Evolutionary conservation across 345 rosid genomes (phyloP), one percentile per base, ranked within the genome.

Genomic region (Hypericum androsaemum): DNA sequence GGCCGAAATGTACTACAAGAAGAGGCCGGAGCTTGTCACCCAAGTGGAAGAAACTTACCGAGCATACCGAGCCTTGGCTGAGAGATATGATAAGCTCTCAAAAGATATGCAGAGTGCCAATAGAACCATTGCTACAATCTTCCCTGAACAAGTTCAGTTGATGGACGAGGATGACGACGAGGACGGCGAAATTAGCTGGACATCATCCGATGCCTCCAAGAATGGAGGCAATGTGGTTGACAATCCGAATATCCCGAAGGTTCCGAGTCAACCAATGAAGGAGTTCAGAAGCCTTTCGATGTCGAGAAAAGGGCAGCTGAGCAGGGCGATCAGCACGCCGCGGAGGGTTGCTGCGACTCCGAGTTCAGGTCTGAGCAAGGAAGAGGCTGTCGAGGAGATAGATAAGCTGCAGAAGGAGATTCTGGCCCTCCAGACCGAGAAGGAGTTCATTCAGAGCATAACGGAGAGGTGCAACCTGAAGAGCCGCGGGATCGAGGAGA

Each of bases 81-180:
- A 87, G 66, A 73, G 87, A 11, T 80, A 66, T 35, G 90, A 86
- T 63, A 71, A 70, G 45, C 59, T 86, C 5, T 86, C 90, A 5
- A 75, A 67, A 59, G 95, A 86, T 43, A 74, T 86, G n/a, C 90
- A 86, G 64, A 75, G 77, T 14, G 95, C 90, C n/a, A 86, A 80
- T 62, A 73, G 78, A 17, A 83, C 90, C 45, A 86, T 86, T 53
- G 88, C 90, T 7, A 65, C 75, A 3, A 84, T 79, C 28, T 86
- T 78, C 39, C 95, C 90, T 5, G 95, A 86, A 54, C 81, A 74
- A 68, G 71, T 79, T 43, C 86, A 77, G 57, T 68, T 67, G 7
- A 43, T 71, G 47, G 80, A 84, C 7, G 83, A 75, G 42, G 80
- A 77, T 42, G 78, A 74, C 5, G 55, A 59, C 12, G 37, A 64